A percentile compares a stretch with the other conserved stretches of the same genome.
Evolutionary conservation across 2,329 filamentous ascomycete species (phyloP).

Genomic region (Penicillium sp.): DNA sequence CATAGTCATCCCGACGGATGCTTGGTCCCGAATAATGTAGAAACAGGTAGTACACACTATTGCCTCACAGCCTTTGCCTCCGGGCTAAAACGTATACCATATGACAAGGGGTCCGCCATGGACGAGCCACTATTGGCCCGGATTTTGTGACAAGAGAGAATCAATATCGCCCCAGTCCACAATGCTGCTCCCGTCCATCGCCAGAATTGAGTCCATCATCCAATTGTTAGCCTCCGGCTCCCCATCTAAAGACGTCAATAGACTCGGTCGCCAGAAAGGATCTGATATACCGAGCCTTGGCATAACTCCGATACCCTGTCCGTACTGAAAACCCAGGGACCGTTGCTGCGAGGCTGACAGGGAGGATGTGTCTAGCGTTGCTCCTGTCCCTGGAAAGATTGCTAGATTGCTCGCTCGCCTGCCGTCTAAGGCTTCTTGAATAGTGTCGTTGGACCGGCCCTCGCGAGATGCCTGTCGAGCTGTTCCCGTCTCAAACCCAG

Average conservation of each 20-base stretch:
- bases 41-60: constrained; percentile 1
- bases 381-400: background rate
- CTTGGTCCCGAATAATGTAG: constrained; percentile 3
- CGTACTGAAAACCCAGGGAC: background rate
- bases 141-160: constrained; percentile 2
- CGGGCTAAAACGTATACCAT: constrained; percentile 1
- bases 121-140: constrained; percentile 1
- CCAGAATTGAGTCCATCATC: constrained; percentile 7
- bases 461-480: background rate
- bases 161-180: constrained; percentile 9
- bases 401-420: background rate
- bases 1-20: constrained; percentile 3
- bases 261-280: constrained; percentile 2
- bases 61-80: background rate
- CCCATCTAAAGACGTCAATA: constrained; percentile 6
- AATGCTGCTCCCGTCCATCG: constrained; percentile 1
- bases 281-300: constrained; percentile 4
- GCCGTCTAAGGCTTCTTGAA: background rate
- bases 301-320: background rate
- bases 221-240: constrained; percentile 3
- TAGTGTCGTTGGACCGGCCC: background rate
- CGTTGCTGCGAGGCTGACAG: background rate
- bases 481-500: background rate
- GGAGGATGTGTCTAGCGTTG: background rate
- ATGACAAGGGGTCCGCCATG: background rate